A percentile compares a stretch with the other conserved stretches of the same genome.
These are phyloP conservation scores for Zarea fungicola DNA, from an alignment of 2,329 filamentous ascomycete species.

Conservation along the genomic window DNA sequence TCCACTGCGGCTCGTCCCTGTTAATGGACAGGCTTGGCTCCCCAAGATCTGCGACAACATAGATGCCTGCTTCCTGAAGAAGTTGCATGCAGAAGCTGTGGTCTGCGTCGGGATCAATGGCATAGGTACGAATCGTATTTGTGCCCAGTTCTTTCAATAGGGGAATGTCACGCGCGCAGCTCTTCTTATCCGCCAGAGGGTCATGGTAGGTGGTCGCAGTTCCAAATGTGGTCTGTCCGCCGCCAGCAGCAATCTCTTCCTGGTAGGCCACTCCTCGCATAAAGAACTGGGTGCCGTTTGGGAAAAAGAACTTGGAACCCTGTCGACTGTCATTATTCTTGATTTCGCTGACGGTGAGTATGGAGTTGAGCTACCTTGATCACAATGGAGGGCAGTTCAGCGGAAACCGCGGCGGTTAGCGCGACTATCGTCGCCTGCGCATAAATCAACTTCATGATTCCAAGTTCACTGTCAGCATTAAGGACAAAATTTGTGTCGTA, in stretches of 20 bases:
- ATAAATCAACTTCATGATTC: conserved; percentile 3
- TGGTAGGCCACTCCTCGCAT: conserved; percentile 96
- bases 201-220: conserved; percentile 60
- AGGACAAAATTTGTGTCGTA: too few species aligned
- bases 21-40: conserved; percentile 81
- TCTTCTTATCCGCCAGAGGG: conserved; percentile 66
- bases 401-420: conserved; percentile 35
- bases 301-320: conserved; percentile 85
- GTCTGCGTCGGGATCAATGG: conserved; percentile 72
- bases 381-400: conserved; percentile 52
- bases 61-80: conserved; percentile 82
- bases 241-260: conserved; percentile 61
- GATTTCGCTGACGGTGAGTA: conserved; percentile 1
- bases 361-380: conserved; percentile 63
- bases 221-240: conserved; percentile 58
- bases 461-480: too few species aligned
- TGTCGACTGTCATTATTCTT: conserved; percentile 26
- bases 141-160: conserved; percentile 72
- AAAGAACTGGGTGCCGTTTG: conserved; percentile 64
- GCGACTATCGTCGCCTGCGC: conserved; percentile 32
- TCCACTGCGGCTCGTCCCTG: conserved; percentile 74
- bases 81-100: conserved; percentile 82
- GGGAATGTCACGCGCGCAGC: conserved; percentile 82
- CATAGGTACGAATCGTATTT: conserved; percentile 94
- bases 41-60: conserved; percentile 86